phyloP scores from a whole-genome alignment of 2,329 filamentous ascomycete species.

The Furcasterigmium furcatum region DNA sequence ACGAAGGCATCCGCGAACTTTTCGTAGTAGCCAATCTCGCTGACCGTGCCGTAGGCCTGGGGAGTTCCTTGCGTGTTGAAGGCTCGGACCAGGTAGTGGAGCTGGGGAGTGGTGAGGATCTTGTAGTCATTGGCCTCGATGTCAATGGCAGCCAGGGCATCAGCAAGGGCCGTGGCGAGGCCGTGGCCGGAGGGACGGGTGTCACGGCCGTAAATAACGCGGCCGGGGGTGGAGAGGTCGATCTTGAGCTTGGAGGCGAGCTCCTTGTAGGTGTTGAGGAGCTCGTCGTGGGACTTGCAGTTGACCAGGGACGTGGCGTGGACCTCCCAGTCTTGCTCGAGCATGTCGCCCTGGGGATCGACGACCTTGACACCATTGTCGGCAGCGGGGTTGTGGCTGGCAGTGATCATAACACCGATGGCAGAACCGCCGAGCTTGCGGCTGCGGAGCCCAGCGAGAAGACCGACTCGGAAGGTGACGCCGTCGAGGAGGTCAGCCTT shows the following conservation, averaged over 20 bases:
- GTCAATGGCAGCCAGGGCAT: conserved; percentile 73
- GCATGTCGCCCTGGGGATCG: conserved; percentile 97
- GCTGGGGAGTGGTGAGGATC: conserved; percentile 91
- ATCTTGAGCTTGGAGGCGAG: conserved; percentile 75
- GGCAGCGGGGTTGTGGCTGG: conserved; percentile 84
- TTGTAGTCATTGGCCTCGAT: conserved; percentile 81
- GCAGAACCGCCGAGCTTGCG: conserved; percentile 86
- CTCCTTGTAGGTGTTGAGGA: conserved; percentile 72
- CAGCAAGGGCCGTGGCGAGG: conserved; percentile 74
- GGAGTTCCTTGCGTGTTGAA: conserved; percentile 88
- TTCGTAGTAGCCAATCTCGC: conserved; percentile 90
- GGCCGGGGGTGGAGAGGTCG: conserved; percentile 65
- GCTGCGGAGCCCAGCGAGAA: conserved; percentile 84
- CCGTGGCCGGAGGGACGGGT: conserved; percentile 88
- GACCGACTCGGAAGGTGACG: conserved; percentile 87
- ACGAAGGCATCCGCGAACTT: conserved; percentile 86
- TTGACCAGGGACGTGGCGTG: conserved; percentile 90
- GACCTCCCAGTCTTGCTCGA: conserved; percentile 91
- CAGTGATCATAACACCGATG: conserved; percentile 96
- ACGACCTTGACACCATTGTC: conserved; percentile 96
- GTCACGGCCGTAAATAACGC: conserved; percentile 87
- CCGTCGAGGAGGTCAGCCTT: conserved; percentile 80
- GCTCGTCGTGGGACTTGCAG: conserved; percentile 68
- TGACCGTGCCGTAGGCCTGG: conserved; percentile 83
- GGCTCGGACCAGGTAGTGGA: conserved; percentile 94